Conservation (phyloP, 371 early-diverging fungal species). For the Fennellomyces sp. region DNA sequence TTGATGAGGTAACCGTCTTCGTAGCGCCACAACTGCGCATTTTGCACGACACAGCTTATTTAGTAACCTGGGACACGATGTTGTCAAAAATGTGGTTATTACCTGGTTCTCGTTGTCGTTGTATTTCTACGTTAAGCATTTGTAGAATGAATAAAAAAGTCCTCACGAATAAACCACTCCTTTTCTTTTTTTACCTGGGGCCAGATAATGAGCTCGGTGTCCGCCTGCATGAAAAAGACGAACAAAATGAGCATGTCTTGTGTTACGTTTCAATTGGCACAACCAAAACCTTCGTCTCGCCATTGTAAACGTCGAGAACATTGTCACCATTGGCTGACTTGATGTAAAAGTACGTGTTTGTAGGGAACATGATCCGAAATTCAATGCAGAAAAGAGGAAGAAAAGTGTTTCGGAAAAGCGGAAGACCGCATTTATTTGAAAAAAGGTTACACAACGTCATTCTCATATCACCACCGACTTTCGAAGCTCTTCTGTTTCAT, state of each 20-base stretch:
- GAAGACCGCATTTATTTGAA: background rate
- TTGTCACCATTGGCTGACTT: constrained; percentile 18
- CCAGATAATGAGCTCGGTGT: constrained; percentile 15
- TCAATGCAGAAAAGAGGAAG: background rate
- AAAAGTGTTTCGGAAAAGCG: background rate
- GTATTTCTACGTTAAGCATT: constrained; percentile 7
- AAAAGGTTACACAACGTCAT: constrained; percentile 2
- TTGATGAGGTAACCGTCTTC: constrained; percentile 36
- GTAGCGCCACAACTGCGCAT: constrained; percentile 30
- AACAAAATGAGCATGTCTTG: background rate
- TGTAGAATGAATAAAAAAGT: background rate
- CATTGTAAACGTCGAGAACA: constrained; percentile 20
- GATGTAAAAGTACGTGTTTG: constrained; percentile 28
- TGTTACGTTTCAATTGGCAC: background rate
- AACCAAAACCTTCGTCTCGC: constrained; percentile 3
- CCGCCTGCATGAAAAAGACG: constrained; percentile 1
- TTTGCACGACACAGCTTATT: background rate
- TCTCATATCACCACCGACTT: background rate
- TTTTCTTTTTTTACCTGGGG: constrained; percentile 20
- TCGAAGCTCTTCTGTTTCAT: constrained; percentile 38
- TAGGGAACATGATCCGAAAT: constrained; percentile 14
- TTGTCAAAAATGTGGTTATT: background rate
- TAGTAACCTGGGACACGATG: too few relatives aligned
- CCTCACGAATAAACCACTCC: too few relatives aligned
- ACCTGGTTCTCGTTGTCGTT: constrained; percentile 27